Evolutionary conservation across 176 grass and related monocot genomes (phyloP).

Genomic region (Hyparrhenia diplandra): DNA sequence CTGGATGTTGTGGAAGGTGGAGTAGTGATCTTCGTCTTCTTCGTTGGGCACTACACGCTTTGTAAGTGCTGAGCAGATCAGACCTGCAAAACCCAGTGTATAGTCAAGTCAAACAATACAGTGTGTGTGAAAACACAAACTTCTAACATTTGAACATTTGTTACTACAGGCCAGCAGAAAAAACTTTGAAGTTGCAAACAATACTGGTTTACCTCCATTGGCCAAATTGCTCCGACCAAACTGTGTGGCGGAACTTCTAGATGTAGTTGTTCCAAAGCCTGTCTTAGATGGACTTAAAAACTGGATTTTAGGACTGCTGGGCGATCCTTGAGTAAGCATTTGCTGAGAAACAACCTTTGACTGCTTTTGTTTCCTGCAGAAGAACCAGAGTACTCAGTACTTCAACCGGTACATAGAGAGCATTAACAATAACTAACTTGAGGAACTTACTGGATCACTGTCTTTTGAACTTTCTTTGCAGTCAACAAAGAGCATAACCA

Average conservation of each 20-base stretch:
- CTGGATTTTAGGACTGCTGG: constrained; percentile 45
- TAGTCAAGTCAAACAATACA: neutral
- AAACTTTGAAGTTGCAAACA: neutral
- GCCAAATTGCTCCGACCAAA: constrained; percentile 49
- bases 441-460: constrained; percentile 26
- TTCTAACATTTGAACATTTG: neutral
- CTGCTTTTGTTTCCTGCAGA: constrained; percentile 45
- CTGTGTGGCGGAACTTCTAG: constrained; percentile 41
- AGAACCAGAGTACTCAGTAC: constrained; percentile 28
- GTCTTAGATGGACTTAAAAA: constrained; percentile 55
- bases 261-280: constrained; percentile 34
- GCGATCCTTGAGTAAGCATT: constrained; percentile 42
- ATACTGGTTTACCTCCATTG: constrained; percentile 42
- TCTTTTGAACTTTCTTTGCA: constrained; percentile 22
- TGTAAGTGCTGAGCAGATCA: constrained; percentile 20
- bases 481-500: constrained; percentile 53
- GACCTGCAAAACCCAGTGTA: constrained; percentile 35
- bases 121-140: neutral
- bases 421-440: constrained; percentile 1
- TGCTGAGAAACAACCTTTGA: constrained; percentile 32
- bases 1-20: constrained; percentile 69
- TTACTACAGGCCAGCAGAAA: neutral
- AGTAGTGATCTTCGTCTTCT: constrained; percentile 70
- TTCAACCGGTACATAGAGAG: neutral
- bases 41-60: constrained; percentile 18